phyloP scores from a whole-genome alignment of 2,329 filamentous ascomycete genomes.

The Epichloe festucae region DNA sequence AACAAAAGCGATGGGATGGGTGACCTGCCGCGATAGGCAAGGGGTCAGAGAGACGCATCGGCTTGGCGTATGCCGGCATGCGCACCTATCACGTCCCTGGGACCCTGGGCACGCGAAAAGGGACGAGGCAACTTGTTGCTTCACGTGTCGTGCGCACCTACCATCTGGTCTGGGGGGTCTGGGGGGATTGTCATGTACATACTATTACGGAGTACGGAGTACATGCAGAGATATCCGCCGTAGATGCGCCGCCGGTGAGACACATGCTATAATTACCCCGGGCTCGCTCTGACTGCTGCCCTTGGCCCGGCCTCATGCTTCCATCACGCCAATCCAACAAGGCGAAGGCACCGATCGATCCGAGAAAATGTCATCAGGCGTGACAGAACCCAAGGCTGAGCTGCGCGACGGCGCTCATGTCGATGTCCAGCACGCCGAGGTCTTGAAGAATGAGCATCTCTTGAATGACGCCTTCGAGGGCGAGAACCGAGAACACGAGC shows the following conservation, averaged over 20 bases:
- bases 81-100: neutral
- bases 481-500: slow-evolving; percentile 30
- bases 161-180: neutral
- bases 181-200: too few relatives aligned
- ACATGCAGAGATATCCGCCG: neutral
- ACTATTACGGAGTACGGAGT: too few relatives aligned
- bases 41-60: neutral
- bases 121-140: neutral
- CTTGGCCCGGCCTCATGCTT: neutral
- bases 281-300: too few relatives aligned
- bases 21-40: too few relatives aligned
- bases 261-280: neutral
- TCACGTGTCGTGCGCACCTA: neutral
- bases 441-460: slow-evolving; percentile 22
- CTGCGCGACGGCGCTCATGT: slow-evolving; percentile 4
- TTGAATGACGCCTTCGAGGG: slow-evolving; percentile 27
- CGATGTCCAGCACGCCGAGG: slow-evolving; percentile 20
- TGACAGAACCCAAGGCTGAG: slow-evolving; percentile 3
- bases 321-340: neutral
- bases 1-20: neutral
- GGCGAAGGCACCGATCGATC: neutral
- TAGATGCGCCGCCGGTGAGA: neutral
- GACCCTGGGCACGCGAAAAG: neutral
- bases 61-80: neutral
- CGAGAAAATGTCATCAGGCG: neutral